phyloP scores from a whole-genome alignment of 345 rosid species.

The Combretum micranthum region DNA sequence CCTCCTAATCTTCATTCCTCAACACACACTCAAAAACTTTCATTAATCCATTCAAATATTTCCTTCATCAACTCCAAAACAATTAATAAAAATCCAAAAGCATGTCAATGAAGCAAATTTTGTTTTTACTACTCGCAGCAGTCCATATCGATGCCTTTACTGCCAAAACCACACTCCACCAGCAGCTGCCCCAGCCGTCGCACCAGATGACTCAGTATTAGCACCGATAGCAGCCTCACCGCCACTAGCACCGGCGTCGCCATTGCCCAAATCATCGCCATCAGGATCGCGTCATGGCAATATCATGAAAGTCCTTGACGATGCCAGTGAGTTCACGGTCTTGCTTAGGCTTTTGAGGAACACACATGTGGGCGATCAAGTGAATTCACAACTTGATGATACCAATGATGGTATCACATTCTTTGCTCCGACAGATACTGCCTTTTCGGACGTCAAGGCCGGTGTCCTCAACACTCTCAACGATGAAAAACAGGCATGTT shows the following conservation, averaged over 20 bases:
- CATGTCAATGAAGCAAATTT: conserved; percentile 2
- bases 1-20: too few relatives aligned
- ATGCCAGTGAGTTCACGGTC: conserved; percentile 43
- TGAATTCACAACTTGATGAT: conserved; percentile 15
- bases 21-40: too few relatives aligned
- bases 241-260: neutral
- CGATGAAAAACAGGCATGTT: conserved; percentile 19
- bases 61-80: too few relatives aligned
- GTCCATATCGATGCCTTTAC: neutral
- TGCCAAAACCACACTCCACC: conserved; percentile 7
- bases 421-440: conserved; percentile 16
- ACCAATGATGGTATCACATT: conserved; percentile 13
- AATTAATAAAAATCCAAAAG: neutral
- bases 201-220: too few relatives aligned
- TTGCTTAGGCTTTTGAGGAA: conserved; percentile 44
- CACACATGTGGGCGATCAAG: conserved; percentile 29
- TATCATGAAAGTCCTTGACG: conserved; percentile 55
- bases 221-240: too few relatives aligned
- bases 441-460: conserved; percentile 11
- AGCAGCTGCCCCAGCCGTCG: neutral
- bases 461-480: conserved; percentile 19
- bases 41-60: too few relatives aligned
- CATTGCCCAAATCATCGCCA: conserved; percentile 6
- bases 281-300: conserved; percentile 28
- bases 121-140: conserved; percentile 5